Evolutionary conservation across 2,329 filamentous ascomycete genomes (phyloP).

Genomic region (Trichoderma afroharzianum): DNA sequence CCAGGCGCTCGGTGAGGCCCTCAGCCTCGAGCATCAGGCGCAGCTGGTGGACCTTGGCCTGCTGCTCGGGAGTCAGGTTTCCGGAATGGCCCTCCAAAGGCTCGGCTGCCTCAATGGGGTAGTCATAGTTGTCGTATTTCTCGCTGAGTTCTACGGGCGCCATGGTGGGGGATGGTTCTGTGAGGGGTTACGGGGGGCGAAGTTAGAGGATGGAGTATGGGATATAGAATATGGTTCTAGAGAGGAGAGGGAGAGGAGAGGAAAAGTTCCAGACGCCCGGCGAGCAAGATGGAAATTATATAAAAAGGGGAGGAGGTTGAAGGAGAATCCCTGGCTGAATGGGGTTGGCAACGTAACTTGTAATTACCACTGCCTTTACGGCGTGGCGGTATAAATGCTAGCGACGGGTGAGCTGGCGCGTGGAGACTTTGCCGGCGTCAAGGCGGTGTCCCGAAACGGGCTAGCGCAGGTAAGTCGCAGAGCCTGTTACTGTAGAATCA

Average conservation of each 20-base stretch:
- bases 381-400: conserved; percentile 18
- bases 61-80: conserved; percentile 79
- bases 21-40: conserved; percentile 78
- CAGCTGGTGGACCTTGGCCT: conserved; percentile 85
- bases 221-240: not conserved
- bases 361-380: conserved; percentile 15
- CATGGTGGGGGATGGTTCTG: conserved; percentile 36
- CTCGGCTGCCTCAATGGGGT: conserved; percentile 71
- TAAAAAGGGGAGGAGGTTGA: conserved; percentile 15
- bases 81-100: conserved; percentile 77
- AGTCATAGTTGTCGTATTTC: conserved; percentile 97
- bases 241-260: not conserved
- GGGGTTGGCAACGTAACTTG: conserved; percentile 15
- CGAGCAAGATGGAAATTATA: conserved; percentile 7
- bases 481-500: not conserved
- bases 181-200: conserved; percentile 11
- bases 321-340: conserved; percentile 7
- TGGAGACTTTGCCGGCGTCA: conserved; percentile 7
- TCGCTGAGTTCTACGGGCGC: conserved; percentile 63
- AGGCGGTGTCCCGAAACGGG: conserved; percentile 9
- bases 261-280: not conserved
- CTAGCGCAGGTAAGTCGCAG: not conserved
- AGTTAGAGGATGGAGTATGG: not conserved
- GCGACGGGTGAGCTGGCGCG: conserved; percentile 3
- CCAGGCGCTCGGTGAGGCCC: conserved; percentile 78